These are phyloP conservation scores for Penicillium rolfsii DNA, from an alignment of 2,329 filamentous ascomycete genomes.

Conservation along the genomic window DNA sequence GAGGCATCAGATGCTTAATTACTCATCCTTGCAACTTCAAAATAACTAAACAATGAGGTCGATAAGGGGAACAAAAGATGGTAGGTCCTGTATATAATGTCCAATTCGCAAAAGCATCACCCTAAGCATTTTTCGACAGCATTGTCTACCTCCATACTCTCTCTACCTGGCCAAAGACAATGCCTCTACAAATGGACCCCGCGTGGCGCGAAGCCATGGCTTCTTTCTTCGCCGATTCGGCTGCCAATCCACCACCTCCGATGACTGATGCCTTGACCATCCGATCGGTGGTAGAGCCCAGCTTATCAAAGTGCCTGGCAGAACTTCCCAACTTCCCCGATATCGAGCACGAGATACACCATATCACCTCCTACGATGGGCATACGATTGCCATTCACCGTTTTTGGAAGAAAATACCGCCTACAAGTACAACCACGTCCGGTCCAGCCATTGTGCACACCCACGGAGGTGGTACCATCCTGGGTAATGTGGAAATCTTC, in stretches of 20 bases:
- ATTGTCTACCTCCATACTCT: not conserved
- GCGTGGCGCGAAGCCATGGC: conserved; percentile 22
- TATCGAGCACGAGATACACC: conserved; percentile 19
- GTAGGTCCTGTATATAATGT: not conserved
- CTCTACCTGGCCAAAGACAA: not conserved
- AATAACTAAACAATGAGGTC: not conserved
- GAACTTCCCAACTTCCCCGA: conserved; percentile 20
- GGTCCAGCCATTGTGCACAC: conserved; percentile 28
- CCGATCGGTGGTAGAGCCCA: conserved; percentile 12
- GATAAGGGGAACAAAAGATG: not conserved
- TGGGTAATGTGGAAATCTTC: conserved; percentile 22
- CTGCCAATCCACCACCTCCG: conserved; percentile 13
- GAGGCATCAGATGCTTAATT: too few species aligned
- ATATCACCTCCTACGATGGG: conserved; percentile 27
- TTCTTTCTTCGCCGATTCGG: conserved; percentile 18
- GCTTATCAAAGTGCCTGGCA: conserved; percentile 11
- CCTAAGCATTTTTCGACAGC: not conserved
- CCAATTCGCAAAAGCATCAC: not conserved
- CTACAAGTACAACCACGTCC: conserved; percentile 2
- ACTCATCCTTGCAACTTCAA: not conserved
- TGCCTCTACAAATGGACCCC: conserved; percentile 27
- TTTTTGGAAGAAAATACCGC: conserved; percentile 14
- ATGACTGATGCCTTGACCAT: conserved; percentile 20
- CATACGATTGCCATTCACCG: conserved; percentile 27
- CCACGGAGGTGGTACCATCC: conserved; percentile 34